Percentiles rank a stretch among this genome's conserved stretches.
Conservation (phyloP, 352 stramenopile genomes). For the Plasmopara viticola region DNA sequence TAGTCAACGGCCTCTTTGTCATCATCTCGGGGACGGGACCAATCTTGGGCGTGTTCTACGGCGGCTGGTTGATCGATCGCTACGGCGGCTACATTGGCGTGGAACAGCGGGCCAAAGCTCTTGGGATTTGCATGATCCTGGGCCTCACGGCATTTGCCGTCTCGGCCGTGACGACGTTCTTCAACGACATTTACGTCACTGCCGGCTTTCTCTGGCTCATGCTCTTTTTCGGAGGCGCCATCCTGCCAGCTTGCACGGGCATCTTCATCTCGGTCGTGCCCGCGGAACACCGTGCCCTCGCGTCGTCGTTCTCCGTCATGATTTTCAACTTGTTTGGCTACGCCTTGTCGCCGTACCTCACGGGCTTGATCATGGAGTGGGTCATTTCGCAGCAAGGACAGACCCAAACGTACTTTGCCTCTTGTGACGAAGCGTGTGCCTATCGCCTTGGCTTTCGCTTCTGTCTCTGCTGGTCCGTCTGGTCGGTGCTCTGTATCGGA, state of each 20-base stretch:
- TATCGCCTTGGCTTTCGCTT: constrained; percentile 79
- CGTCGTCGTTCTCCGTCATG: constrained; percentile 79
- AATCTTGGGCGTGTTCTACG: constrained; percentile 78
- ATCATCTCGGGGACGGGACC: constrained; percentile 73
- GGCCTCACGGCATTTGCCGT: constrained; percentile 61
- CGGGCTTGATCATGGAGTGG: constrained; percentile 75
- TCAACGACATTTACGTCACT: constrained; percentile 70
- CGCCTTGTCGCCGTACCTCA: constrained; percentile 70
- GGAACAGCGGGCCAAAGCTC: constrained; percentile 62
- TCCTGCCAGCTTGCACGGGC: constrained; percentile 71
- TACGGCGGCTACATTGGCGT: constrained; percentile 74
- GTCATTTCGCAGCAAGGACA: constrained; percentile 58
- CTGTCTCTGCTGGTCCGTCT: constrained; percentile 76
- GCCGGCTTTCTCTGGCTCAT: constrained; percentile 70
- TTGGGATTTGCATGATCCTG: constrained; percentile 74
- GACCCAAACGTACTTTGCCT: constrained; percentile 57
- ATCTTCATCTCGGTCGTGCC: constrained; percentile 85
- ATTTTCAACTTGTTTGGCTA: constrained; percentile 81
- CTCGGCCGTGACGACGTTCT: constrained; percentile 68
- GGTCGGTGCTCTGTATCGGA: constrained; percentile 69
- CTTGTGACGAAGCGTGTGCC: constrained; percentile 71
- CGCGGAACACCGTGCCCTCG: constrained; percentile 60
- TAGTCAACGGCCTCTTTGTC: constrained; percentile 78
- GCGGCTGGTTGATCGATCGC: constrained; percentile 71
- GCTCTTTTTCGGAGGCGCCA: constrained; percentile 77